Evolutionary conservation across 2,329 filamentous ascomycete species (phyloP).

Genomic region (Pyrenophora seminiperda): DNA sequence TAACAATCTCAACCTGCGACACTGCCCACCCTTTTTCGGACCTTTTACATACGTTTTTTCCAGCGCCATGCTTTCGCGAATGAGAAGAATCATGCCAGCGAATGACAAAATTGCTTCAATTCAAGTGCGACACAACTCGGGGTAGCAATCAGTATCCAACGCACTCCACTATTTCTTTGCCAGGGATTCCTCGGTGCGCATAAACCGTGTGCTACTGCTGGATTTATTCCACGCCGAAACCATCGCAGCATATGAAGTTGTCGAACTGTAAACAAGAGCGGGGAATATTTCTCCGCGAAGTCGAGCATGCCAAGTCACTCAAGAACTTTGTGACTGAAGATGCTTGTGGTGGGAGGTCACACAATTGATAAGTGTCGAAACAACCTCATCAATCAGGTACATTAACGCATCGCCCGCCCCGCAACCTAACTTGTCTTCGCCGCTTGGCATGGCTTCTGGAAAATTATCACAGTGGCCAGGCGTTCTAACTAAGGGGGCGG

Average conservation of each 20-base stretch:
- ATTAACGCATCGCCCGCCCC: conserved; percentile 2
- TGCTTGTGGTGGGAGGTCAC: background rate
- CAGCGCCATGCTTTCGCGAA: too few relatives aligned
- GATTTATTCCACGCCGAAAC: too few relatives aligned
- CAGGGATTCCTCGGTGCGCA: too few relatives aligned
- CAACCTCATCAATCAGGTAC: conserved; percentile 1
- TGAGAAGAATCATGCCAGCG: background rate
- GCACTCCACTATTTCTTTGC: background rate
- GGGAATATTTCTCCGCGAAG: background rate
- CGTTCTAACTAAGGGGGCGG: conserved; percentile 5
- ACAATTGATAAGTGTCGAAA: conserved; percentile 8
- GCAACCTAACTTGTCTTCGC: background rate
- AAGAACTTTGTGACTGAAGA: conserved; percentile 6
- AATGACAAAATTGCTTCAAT: background rate
- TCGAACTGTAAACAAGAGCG: background rate
- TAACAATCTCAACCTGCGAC: background rate
- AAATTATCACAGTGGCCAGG: conserved; percentile 10
- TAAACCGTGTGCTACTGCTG: too few relatives aligned
- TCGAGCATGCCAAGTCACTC: conserved; percentile 4
- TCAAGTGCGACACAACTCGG: background rate
- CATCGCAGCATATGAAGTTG: background rate
- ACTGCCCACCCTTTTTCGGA: background rate
- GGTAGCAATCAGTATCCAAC: too few relatives aligned
- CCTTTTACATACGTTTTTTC: background rate
- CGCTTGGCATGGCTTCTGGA: conserved; percentile 1